Evolutionary conservation across 257 asterid species (phyloP).

Genomic region (Solanum chaucha): DNA sequence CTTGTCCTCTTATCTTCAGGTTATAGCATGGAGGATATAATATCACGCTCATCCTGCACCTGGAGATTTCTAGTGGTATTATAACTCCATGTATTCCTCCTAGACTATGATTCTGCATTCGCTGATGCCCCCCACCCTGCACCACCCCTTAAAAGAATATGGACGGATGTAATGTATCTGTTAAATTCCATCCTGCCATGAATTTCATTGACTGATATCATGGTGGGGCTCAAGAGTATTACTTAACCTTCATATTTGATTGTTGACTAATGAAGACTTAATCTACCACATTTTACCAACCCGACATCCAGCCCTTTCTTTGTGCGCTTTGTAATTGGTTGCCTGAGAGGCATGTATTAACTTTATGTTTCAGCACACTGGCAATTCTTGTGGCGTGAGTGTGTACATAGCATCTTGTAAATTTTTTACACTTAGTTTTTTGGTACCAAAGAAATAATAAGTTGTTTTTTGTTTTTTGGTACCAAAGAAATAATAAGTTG

Average conservation of each 20-base stretch:
- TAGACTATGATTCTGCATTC: not conserved
- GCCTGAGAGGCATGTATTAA: not conserved
- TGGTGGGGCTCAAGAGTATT: not conserved
- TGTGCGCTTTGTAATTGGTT: not conserved
- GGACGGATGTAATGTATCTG: not conserved
- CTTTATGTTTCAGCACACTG: not conserved
- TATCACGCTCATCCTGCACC: slow-evolving; percentile 1
- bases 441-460: not conserved
- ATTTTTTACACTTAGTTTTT: not conserved
- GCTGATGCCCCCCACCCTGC: not conserved
- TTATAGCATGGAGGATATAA: not conserved
- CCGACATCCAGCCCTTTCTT: not conserved
- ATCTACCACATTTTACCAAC: not conserved
- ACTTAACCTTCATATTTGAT: not conserved
- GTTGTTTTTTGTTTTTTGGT: not conserved
- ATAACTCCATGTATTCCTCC: not conserved
- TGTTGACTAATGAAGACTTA: not conserved
- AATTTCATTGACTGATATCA: not conserved
- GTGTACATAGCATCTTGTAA: not conserved
- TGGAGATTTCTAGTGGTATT: not conserved
- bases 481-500: not conserved
- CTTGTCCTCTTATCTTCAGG: not conserved
- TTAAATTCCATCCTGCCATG: not conserved
- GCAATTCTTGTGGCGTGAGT: not conserved
- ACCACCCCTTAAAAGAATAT: not conserved